These are phyloP conservation scores for Mucor piriformis DNA, from an alignment of 371 early-diverging fungal species.

Conservation along the genomic window DNA sequence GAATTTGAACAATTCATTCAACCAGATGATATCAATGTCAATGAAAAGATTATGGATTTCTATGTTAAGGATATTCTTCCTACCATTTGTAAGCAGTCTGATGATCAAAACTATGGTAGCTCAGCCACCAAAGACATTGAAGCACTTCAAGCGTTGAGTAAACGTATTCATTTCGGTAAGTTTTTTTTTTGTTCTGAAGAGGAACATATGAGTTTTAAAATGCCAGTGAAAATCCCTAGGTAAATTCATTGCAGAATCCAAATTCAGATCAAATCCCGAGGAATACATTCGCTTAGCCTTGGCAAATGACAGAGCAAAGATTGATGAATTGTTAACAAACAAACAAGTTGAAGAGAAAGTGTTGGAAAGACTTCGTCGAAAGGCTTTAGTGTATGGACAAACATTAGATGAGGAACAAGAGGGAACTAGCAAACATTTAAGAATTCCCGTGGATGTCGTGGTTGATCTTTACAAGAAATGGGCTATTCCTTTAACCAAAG, in stretches of 20 bases:
- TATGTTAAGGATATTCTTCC: conserved; percentile 80
- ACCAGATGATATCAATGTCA: conserved; percentile 83
- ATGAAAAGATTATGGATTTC: conserved; percentile 75
- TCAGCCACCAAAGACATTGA: conserved; percentile 92
- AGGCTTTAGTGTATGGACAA: conserved; percentile 93
- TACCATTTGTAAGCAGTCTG: conserved; percentile 60
- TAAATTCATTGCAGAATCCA: conserved; percentile 96
- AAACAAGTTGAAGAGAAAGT: conserved; percentile 80
- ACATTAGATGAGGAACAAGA: conserved; percentile 61
- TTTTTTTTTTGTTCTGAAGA: no score
- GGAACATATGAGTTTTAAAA: neutral
- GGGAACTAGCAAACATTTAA: conserved; percentile 40
- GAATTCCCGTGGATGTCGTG: conserved; percentile 77
- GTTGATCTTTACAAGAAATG: conserved; percentile 86
- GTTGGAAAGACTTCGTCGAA: conserved; percentile 79
- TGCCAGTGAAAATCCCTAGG: conserved; percentile 49
- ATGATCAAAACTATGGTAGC: conserved; percentile 91
- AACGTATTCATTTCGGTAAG: conserved; percentile 93
- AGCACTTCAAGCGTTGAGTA: conserved; percentile 88
- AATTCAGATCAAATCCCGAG: conserved; percentile 82
- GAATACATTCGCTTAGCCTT: conserved; percentile 85
- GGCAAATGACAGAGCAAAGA: conserved; percentile 72
- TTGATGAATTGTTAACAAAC: conserved; percentile 88
- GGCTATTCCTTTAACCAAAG: conserved; percentile 87
- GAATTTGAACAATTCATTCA: conserved; percentile 74